These are phyloP conservation scores for Heritiera fomes DNA, from an alignment of 345 rosid species.

Conservation along the genomic window DNA sequence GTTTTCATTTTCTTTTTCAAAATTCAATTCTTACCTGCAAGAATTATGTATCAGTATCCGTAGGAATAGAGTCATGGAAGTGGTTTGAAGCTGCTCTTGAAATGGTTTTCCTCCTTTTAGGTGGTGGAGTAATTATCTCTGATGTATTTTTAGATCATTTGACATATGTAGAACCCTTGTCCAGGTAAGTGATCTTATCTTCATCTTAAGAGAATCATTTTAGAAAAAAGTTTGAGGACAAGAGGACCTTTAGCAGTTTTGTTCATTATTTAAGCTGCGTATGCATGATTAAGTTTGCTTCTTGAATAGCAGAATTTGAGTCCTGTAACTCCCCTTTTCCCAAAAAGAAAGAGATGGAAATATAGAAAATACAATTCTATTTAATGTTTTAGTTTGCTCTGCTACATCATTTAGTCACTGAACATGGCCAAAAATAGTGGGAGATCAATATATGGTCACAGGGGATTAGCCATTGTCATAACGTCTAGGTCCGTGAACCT, in stretches of 20 bases:
- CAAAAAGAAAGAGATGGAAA: too few species aligned
- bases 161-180: conserved; percentile 93
- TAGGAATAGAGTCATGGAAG: not conserved
- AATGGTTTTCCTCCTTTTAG: conserved; percentile 35
- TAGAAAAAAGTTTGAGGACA: not conserved
- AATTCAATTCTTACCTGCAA: not conserved
- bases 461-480: too few species aligned
- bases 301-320: not conserved
- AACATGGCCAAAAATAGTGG: not conserved
- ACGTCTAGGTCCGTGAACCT: too few species aligned
- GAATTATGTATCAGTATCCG: not conserved
- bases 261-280: not conserved
- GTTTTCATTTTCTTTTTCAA: conserved; percentile 20
- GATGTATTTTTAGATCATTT: conserved; percentile 91
- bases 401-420: not conserved
- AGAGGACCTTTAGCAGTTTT: not conserved
- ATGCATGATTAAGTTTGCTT: not conserved
- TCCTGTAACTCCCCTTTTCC: not conserved
- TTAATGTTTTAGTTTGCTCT: not conserved
- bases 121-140: conserved; percentile 97
- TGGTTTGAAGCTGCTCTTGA: not conserved
- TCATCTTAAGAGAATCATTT: not conserved
- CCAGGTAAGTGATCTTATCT: conserved; percentile 54
- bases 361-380: too few species aligned
- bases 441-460: not conserved